Conservation (phyloP, 2,329 filamentous ascomycete genomes). For the Emergomyces orientalis region DNA sequence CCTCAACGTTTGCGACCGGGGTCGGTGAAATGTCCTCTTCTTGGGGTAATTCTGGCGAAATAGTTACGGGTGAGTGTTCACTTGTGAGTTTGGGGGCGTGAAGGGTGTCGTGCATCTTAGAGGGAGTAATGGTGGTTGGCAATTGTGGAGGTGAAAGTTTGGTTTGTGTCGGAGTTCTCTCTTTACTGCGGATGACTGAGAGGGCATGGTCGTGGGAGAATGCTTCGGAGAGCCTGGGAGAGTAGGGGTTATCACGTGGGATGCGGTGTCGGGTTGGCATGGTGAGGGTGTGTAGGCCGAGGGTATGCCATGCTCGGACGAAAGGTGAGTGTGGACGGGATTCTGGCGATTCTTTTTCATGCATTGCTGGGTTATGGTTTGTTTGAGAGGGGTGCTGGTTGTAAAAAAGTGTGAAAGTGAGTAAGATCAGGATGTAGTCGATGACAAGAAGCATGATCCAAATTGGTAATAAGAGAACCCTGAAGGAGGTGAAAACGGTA, state of each 20-base stretch:
- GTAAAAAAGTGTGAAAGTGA: background rate
- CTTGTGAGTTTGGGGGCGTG: background rate
- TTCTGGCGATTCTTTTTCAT: background rate
- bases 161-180: background rate
- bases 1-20: background rate
- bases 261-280: background rate
- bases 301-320: background rate
- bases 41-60: background rate
- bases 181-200: background rate
- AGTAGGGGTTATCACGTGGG: background rate
- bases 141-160: background rate
- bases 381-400: background rate
- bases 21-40: background rate
- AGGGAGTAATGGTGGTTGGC: background rate
- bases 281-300: constrained; percentile 3
- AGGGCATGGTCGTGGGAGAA: background rate
- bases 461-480: constrained; percentile 5
- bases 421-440: background rate
- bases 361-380: background rate
- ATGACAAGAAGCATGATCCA: constrained; percentile 1
- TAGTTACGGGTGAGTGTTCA: background rate
- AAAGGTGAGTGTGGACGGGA: background rate
- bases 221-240: background rate
- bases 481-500: background rate
- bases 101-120: background rate